A percentile compares a stretch with the other conserved stretches of the same genome.
phyloP scores from a whole-genome alignment of 2,329 filamentous ascomycete genomes.

The Canariomyces notabilis region DNA sequence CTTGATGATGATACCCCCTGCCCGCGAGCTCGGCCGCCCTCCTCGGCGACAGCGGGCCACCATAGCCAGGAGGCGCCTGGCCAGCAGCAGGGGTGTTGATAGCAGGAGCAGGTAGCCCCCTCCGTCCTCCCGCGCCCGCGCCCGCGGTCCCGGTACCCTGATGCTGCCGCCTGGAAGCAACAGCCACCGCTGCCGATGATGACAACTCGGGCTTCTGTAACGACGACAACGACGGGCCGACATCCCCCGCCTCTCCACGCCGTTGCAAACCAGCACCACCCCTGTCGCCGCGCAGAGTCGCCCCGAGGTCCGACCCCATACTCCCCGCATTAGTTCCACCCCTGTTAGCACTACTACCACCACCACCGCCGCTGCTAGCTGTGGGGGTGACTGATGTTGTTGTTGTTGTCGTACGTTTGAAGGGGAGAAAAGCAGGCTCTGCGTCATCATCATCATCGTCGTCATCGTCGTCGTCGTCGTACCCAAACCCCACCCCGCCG shows the following conservation, averaged over 20 bases:
- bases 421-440: conserved; percentile 52
- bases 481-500: no score
- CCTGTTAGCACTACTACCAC: no score
- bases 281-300: conserved; percentile 47
- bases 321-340: no score
- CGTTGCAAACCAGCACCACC: conserved; percentile 21
- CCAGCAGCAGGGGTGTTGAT: no score
- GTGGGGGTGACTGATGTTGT: conserved; percentile 20
- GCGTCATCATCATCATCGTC: conserved; percentile 53
- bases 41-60: conserved; percentile 52
- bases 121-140: conserved; percentile 5
- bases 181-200: no score
- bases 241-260: neutral
- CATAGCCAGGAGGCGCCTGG: conserved; percentile 29
- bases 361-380: no score
- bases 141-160: conserved; percentile 13
- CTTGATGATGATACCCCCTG: conserved; percentile 41
- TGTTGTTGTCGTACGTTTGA: no score
- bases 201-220: neutral
- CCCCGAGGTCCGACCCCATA: conserved; percentile 48
- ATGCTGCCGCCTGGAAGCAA: conserved; percentile 31
- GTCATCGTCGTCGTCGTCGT: conserved; percentile 31
- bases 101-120: neutral
- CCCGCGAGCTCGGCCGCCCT: conserved; percentile 55
- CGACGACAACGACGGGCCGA: neutral